Conservation (phyloP, 257 asterid genomes). For the Paulownia fortunei region DNA sequence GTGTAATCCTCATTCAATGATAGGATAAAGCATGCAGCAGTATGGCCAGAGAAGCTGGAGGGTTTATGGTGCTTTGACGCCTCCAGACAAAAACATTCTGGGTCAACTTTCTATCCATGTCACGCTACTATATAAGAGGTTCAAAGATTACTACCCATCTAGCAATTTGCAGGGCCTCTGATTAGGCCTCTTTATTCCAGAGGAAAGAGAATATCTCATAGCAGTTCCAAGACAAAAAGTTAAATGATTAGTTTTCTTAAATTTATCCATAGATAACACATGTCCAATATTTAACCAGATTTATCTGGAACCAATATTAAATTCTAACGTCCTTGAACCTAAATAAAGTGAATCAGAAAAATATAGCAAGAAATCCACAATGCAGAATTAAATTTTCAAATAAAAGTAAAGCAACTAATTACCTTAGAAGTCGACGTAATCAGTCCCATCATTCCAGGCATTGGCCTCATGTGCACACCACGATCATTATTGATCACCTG, state of each 20-base stretch:
- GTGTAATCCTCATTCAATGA: not conserved
- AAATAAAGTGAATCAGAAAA: not conserved
- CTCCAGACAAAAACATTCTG: not conserved
- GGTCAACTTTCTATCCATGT: not conserved
- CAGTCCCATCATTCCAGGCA: slow-evolving; percentile 89
- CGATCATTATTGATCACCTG: slow-evolving; percentile 91
- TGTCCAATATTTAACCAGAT: not conserved
- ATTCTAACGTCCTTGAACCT: not conserved
- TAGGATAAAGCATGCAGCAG: not conserved
- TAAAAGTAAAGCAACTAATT: not conserved
- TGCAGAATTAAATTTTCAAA: not conserved
- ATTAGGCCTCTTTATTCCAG: not conserved
- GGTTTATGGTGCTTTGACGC: not conserved
- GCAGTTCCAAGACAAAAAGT: not conserved
- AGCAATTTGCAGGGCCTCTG: not conserved
- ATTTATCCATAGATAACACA: not conserved
- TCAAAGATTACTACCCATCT: not conserved
- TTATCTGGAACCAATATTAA: not conserved
- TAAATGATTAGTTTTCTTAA: not conserved
- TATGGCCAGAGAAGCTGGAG: not conserved
- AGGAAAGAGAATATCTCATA: not conserved
- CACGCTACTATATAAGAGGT: not conserved
- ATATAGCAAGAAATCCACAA: not conserved
- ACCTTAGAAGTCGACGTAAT: slow-evolving; percentile 81
- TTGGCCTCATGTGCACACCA: slow-evolving; percentile 93